Conservation (phyloP, 2,329 filamentous ascomycete genomes). For the Aschersonia sp. region DNA sequence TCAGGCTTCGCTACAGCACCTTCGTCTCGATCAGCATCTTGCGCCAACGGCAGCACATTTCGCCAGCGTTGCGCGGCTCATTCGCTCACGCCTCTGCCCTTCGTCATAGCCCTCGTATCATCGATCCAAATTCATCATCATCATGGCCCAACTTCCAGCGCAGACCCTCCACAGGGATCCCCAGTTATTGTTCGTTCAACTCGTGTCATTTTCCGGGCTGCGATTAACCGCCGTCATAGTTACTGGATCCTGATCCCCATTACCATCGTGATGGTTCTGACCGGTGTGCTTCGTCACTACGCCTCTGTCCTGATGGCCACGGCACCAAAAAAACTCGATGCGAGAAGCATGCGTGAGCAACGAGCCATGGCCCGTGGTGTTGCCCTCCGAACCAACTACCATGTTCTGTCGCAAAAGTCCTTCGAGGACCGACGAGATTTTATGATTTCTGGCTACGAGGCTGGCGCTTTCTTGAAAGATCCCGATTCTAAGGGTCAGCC, state of each 20-base stretch:
- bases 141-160: slow-evolving; percentile 71
- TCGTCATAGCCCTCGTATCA: not conserved
- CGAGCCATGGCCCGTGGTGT: slow-evolving; percentile 72
- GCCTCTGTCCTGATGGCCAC: slow-evolving; percentile 81
- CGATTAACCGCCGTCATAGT: slow-evolving; percentile 30
- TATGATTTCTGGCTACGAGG: slow-evolving; percentile 69
- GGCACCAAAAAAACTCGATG: slow-evolving; percentile 68
- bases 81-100: not conserved
- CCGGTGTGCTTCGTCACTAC: slow-evolving; percentile 91
- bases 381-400: slow-evolving; percentile 69
- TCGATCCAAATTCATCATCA: slow-evolving; percentile 4
- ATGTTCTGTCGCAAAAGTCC: slow-evolving; percentile 60
- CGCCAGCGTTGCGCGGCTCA: not conserved
- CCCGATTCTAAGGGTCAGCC: slow-evolving; percentile 76
- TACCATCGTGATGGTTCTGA: slow-evolving; percentile 94
- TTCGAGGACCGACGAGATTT: slow-evolving; percentile 73
- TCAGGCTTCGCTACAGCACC: no score
- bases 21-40: no score
- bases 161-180: slow-evolving; percentile 98
- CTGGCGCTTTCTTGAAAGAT: slow-evolving; percentile 78
- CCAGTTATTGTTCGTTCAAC: slow-evolving; percentile 71
- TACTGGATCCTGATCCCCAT: slow-evolving; percentile 99
- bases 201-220: not conserved
- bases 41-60: not conserved
- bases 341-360: slow-evolving; percentile 70